phyloP scores from a whole-genome alignment of 192 early-diverging fungal genomes.

The Rhizophagus sp. region DNA sequence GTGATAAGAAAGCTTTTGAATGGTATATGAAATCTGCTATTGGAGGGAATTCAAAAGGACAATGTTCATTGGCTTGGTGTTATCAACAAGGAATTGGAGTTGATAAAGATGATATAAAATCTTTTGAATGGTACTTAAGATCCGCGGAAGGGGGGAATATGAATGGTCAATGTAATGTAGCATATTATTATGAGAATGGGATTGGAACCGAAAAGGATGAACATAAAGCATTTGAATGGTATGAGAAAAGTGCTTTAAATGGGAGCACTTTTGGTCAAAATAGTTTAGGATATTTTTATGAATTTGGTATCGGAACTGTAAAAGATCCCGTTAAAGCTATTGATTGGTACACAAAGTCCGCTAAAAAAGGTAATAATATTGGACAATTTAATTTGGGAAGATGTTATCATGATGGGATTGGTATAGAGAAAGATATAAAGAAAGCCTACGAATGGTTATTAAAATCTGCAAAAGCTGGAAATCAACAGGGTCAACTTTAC shows the following conservation, averaged over 20 bases:
- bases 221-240: constrained; percentile 63
- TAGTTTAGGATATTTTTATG: constrained; percentile 68
- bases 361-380: constrained; percentile 35
- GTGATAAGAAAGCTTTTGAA: constrained; percentile 62
- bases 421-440: background rate
- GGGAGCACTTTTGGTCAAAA: constrained; percentile 79
- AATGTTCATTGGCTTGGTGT: constrained; percentile 33
- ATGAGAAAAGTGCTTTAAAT: constrained; percentile 53
- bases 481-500: background rate
- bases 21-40: constrained; percentile 60
- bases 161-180: constrained; percentile 61
- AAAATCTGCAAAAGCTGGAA: constrained; percentile 33
- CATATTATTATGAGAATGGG: constrained; percentile 81
- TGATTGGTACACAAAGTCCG: constrained; percentile 43
- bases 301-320: constrained; percentile 21
- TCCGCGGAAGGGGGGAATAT: background rate
- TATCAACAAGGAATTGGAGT: constrained; percentile 23
- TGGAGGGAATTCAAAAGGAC: constrained; percentile 55
- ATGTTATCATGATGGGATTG: constrained; percentile 42
- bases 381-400: constrained; percentile 39
- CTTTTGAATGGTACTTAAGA: constrained; percentile 24
- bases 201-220: constrained; percentile 69
- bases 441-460: constrained; percentile 19
- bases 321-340: constrained; percentile 34
- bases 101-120: constrained; percentile 3